Conservation (phyloP, 768 basidiomycete species). For the Hygrophoropsis aurantiaca region DNA sequence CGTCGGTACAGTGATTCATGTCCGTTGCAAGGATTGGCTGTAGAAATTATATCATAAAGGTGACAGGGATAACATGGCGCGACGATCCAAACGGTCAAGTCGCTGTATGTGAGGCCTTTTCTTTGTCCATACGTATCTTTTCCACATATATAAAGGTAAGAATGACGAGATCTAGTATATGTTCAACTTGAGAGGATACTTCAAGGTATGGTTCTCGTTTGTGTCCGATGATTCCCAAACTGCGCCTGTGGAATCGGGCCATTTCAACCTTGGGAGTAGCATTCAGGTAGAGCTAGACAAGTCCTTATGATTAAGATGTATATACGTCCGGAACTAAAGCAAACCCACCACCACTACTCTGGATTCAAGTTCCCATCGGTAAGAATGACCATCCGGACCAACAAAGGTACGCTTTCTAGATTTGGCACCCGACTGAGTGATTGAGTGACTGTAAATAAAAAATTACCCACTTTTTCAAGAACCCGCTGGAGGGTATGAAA, state of each 20-base stretch:
- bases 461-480: background rate
- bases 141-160: constrained; percentile 33
- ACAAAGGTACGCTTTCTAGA: background rate
- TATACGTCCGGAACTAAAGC: no score
- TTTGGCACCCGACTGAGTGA: no score
- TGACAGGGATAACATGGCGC: no score
- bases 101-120: constrained; percentile 1
- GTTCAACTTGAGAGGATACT: constrained; percentile 15
- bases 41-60: no score
- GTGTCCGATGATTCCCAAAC: constrained; percentile 17
- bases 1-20: no score
- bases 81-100: no score
- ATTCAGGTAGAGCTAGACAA: background rate
- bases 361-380: constrained; percentile 6
- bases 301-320: no score
- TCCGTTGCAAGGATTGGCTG: no score
- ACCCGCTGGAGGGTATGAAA: background rate
- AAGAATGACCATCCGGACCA: constrained; percentile 4
- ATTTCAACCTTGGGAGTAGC: constrained; percentile 9
- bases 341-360: no score
- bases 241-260: constrained; percentile 17
- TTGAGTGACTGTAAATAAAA: no score
- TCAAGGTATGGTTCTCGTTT: constrained; percentile 18
- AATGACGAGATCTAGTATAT: constrained; percentile 26
- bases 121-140: constrained; percentile 27